Evolutionary conservation across 768 basidiomycete genomes (phyloP).

Genomic region (Collybia sp.): DNA sequence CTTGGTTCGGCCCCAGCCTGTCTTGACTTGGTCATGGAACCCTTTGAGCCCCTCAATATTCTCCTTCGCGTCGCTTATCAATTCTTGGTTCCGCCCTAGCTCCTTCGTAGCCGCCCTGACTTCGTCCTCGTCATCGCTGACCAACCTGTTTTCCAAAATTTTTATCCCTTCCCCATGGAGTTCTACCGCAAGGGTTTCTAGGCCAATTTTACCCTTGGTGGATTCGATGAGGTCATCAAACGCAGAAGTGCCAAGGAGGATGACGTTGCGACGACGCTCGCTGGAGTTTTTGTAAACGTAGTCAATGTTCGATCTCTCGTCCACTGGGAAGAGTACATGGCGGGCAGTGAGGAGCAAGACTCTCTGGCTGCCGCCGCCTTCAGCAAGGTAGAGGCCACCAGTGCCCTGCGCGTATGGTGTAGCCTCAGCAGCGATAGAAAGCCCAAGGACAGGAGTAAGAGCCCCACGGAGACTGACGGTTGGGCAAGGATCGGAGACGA

Average conservation of each 20-base stretch:
- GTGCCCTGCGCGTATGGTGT: conserved; percentile 18
- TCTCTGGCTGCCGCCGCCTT: conserved; percentile 20
- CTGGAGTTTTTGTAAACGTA: conserved; percentile 10
- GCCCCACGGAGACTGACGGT: conserved; percentile 23
- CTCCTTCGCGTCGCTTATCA: conserved; percentile 3
- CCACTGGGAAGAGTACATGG: conserved; percentile 19
- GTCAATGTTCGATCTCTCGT: conserved; percentile 6
- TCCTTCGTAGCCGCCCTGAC: too few relatives aligned
- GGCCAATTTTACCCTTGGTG: conserved; percentile 20
- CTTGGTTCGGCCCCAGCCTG: conserved; percentile 10
- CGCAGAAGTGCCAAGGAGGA: conserved; percentile 22
- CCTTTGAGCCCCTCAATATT: conserved; percentile 10
- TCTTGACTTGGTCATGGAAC: conserved; percentile 6
- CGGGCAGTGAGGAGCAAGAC: too few relatives aligned
- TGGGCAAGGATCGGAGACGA: conserved; percentile 13
- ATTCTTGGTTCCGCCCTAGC: conserved; percentile 8
- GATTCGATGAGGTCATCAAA: conserved; percentile 20
- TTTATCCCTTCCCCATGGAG: too few relatives aligned
- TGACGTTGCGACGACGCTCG: conserved; percentile 19
- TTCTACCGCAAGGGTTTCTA: too few relatives aligned
- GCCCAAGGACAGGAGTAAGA: conserved; percentile 26
- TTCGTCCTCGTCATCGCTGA: conserved; percentile 16
- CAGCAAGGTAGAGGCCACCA: conserved; percentile 16
- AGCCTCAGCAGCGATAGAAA: conserved; percentile 23
- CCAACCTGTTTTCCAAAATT: too few relatives aligned